Percentiles rank a stretch among this genome's conserved stretches.
Conservation (phyloP, 2,329 filamentous ascomycete species). For the Myriosclerotinia duriaeana region DNA sequence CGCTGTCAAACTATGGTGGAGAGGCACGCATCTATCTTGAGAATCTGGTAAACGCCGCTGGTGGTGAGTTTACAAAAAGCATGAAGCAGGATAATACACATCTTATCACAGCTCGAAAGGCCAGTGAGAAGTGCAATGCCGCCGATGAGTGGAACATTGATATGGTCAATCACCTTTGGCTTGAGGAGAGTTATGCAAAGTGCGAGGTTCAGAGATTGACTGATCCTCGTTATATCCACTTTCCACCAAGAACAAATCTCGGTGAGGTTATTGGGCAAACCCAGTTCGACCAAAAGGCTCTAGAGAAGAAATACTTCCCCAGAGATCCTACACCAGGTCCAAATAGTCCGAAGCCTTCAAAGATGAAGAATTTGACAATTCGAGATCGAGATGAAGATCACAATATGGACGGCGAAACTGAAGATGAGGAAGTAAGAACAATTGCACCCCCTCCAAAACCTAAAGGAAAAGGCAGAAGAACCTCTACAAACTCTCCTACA, state of each 20-base stretch:
- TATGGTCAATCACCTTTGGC: conserved; percentile 92
- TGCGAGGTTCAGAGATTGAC: conserved; percentile 74
- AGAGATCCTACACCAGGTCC: conserved; percentile 44
- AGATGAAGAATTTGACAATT: conserved; percentile 45
- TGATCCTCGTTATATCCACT: conserved; percentile 76
- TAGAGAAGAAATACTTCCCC: conserved; percentile 66
- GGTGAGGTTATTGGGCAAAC: conserved; percentile 92
- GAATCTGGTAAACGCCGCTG: conserved; percentile 80
- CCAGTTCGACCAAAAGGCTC: conserved; percentile 63
- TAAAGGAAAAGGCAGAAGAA: conserved; percentile 24
- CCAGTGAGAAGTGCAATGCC: conserved; percentile 90
- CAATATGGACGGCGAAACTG: conserved; percentile 17
- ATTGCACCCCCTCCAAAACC: conserved; percentile 8
- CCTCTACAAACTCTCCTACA: not conserved
- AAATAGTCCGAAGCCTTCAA: conserved; percentile 50
- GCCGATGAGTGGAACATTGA: conserved; percentile 89
- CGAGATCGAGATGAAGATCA: conserved; percentile 43
- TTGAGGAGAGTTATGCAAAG: conserved; percentile 94
- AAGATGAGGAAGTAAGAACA: conserved; percentile 32
- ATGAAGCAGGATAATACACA: conserved; percentile 96
- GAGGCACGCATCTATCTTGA: conserved; percentile 92
- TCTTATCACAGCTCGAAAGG: conserved; percentile 83
- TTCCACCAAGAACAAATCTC: conserved; percentile 85
- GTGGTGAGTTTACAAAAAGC: conserved; percentile 88
- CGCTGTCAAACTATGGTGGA: conserved; percentile 93